A percentile compares a stretch with the other conserved stretches of the same genome.
Conservation (phyloP, 345 rosid genomes). For the Excoecaria cochinchinensis region DNA sequence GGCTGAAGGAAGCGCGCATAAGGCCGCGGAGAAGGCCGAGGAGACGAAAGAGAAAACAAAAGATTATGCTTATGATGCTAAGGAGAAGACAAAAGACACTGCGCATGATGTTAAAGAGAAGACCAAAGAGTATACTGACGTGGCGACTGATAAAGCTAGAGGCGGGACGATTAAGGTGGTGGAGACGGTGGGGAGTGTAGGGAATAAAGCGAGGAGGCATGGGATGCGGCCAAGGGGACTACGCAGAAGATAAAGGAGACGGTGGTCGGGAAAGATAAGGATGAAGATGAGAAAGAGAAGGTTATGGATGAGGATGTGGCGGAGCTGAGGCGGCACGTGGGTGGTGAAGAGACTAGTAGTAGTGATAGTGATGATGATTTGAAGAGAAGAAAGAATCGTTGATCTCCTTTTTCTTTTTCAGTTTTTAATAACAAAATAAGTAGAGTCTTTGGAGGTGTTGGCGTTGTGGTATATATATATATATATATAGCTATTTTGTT, state of each 20-base stretch:
- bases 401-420: not conserved
- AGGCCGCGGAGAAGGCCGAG: conserved; percentile 24
- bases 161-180: conserved; percentile 30
- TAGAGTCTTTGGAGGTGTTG: not conserved
- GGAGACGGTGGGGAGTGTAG: conserved; percentile 25
- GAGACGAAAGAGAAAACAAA: not conserved
- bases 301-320: conserved; percentile 18
- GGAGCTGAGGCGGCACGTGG: conserved; percentile 15
- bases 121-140: conserved; percentile 4
- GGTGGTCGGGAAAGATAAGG: conserved; percentile 31
- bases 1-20: conserved; percentile 22
- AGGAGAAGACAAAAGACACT: conserved; percentile 23
- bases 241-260: conserved; percentile 46
- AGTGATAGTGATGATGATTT: not conserved
- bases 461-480: too few species aligned
- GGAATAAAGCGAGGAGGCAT: conserved; percentile 34
- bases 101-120: conserved; percentile 23
- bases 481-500: too few species aligned
- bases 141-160: conserved; percentile 17
- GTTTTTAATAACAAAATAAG: not conserved
- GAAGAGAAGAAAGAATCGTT: conserved; percentile 7
- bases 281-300: conserved; percentile 8
- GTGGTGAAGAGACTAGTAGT: not conserved
- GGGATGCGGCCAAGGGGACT: conserved; percentile 35
- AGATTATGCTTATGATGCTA: not conserved